phyloP scores from a whole-genome alignment of 169 alveolate species.

The Plasmodium reichenowi region DNA sequence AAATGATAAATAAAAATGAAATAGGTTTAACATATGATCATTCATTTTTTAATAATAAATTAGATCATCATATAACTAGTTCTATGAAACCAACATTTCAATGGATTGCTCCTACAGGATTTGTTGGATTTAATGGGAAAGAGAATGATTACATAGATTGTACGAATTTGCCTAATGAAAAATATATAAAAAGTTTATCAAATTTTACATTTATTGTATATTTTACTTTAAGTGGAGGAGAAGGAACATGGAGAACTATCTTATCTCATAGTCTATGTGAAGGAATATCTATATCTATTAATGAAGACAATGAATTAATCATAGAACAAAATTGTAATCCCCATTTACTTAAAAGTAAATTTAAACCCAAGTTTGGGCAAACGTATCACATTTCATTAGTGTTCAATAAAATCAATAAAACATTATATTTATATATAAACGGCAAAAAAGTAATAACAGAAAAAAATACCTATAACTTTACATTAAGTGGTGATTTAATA shows the following conservation, averaged over 20 bases:
- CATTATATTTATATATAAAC: constrained; percentile 71
- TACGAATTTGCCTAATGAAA: constrained; percentile 81
- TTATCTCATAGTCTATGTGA: constrained; percentile 85
- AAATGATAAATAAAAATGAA: constrained; percentile 18
- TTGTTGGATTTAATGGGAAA: constrained; percentile 82
- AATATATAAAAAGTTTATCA: constrained; percentile 79
- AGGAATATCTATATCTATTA: constrained; percentile 85
- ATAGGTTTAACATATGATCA: constrained; percentile 1
- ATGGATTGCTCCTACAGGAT: constrained; percentile 59
- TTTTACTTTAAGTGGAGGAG: constrained; percentile 79
- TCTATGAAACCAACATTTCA: constrained; percentile 63
- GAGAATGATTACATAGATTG: constrained; percentile 79
- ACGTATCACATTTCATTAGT: constrained; percentile 64
- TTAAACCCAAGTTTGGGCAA: constrained; percentile 82
- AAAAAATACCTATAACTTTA: constrained; percentile 33
- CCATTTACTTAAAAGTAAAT: constrained; percentile 80
- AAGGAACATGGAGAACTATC: constrained; percentile 76
- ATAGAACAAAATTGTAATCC: constrained; percentile 89
- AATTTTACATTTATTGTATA: constrained; percentile 81
- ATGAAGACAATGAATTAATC: constrained; percentile 85
- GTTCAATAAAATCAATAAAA: constrained; percentile 61
- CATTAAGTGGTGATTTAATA: constrained; percentile 72
- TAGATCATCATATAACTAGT: neutral
- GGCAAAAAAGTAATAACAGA: constrained; percentile 22
- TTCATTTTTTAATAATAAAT: neutral